Conservation (phyloP, 371 early-diverging fungal species). For the Conidiobolus incongruus region DNA sequence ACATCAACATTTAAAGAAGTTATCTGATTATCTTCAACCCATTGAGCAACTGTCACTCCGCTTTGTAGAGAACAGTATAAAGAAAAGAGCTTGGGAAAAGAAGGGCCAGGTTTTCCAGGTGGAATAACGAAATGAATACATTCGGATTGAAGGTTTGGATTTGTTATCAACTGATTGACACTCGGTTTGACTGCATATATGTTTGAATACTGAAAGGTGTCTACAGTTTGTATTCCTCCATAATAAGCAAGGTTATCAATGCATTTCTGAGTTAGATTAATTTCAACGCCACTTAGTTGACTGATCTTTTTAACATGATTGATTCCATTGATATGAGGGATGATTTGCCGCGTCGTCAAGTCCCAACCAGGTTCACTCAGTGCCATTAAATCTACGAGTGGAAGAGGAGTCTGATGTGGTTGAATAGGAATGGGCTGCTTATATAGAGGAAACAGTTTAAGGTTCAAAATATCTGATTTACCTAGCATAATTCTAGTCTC, state of each 20-base stretch:
- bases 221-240: slow-evolving; percentile 57
- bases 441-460: slow-evolving; percentile 66
- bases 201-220: slow-evolving; percentile 74
- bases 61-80: slow-evolving; percentile 49
- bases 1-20: slow-evolving; percentile 37
- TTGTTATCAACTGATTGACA: slow-evolving; percentile 30
- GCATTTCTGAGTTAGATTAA: slow-evolving; percentile 39
- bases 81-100: slow-evolving; percentile 37
- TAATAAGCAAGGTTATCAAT: slow-evolving; percentile 31
- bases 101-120: slow-evolving; percentile 27
- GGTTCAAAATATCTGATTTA: slow-evolving; percentile 47
- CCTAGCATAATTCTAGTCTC: slow-evolving; percentile 76
- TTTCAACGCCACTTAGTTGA: slow-evolving; percentile 48
- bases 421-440: slow-evolving; percentile 45
- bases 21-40: slow-evolving; percentile 49
- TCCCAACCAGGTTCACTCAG: slow-evolving; percentile 61
- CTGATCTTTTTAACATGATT: slow-evolving; percentile 46
- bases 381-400: slow-evolving; percentile 33
- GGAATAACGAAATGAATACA: slow-evolving; percentile 36
- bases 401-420: slow-evolving; percentile 68
- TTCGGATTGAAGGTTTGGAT: slow-evolving; percentile 30
- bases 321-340: slow-evolving; percentile 47
- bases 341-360: slow-evolving; percentile 48
- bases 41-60: slow-evolving; percentile 43
- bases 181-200: slow-evolving; percentile 45